A percentile compares a stretch with the other conserved stretches of the same genome.
Conservation (phyloP, 75 land plant genomes). For the Cupressus sempervirens region DNA sequence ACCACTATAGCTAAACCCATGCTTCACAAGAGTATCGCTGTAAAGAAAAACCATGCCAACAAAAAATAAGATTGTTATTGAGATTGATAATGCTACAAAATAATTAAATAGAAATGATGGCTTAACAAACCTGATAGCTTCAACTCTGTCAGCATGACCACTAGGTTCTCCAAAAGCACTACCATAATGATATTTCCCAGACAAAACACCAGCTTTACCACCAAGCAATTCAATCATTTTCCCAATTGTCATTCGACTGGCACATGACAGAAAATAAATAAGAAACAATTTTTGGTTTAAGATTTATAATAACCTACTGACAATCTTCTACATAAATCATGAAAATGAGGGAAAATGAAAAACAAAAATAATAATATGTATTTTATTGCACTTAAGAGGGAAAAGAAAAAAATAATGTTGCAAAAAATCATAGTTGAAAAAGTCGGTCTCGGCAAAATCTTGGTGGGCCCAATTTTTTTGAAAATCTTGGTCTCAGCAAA, state of each 20-base stretch:
- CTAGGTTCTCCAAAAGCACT: constrained; percentile 99
- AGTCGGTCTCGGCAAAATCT: no score
- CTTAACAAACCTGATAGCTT: constrained; percentile 70
- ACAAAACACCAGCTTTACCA: constrained; percentile 93
- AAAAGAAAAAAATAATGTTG: not conserved
- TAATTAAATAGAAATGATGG: not conserved
- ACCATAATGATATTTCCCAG: constrained; percentile 94
- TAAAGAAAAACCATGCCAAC: constrained; percentile 1
- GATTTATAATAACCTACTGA: not conserved
- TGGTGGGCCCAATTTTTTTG: no score
- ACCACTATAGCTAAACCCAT: constrained; percentile 94
- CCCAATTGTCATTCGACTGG: constrained; percentile 99
- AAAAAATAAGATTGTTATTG: not conserved
- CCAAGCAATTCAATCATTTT: constrained; percentile 99
- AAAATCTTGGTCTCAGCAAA: no score
- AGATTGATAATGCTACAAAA: not conserved
- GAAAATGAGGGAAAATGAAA: not conserved
- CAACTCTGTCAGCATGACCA: constrained; percentile 98
- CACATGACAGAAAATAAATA: constrained; percentile 3
- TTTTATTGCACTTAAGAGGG: not conserved
- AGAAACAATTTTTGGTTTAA: not conserved
- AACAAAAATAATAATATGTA: not conserved
- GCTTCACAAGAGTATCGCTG: constrained; percentile 86
- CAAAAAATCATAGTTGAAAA: no score
- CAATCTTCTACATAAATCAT: not conserved